A percentile compares a stretch with the other conserved stretches of the same genome.
These are phyloP conservation scores for Suillus decipiens DNA, from an alignment of 768 basidiomycete genomes.

Conservation along the genomic window DNA sequence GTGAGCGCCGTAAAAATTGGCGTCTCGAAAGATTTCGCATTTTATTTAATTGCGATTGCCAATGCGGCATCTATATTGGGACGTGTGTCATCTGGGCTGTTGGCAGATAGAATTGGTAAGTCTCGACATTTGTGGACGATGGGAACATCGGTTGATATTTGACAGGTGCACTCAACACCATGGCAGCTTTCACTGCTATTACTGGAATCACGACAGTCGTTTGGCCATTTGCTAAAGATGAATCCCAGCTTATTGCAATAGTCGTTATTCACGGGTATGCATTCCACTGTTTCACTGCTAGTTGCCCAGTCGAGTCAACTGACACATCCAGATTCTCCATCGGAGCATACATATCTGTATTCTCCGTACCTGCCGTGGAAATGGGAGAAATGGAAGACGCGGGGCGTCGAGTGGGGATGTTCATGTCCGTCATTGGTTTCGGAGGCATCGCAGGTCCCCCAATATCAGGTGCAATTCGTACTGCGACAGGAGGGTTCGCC, in stretches of 20 bases:
- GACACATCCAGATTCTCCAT: conserved; percentile 48
- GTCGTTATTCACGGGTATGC: conserved; percentile 63
- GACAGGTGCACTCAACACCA: conserved; percentile 65
- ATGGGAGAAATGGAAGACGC: conserved; percentile 63
- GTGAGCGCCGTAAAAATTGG: conserved; percentile 55
- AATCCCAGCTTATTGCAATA: conserved; percentile 50
- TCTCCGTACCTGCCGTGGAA: conserved; percentile 57
- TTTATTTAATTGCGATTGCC: conserved; percentile 68
- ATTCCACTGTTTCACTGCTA: conserved; percentile 17
- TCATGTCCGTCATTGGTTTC: conserved; percentile 57
- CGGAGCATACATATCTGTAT: conserved; percentile 60
- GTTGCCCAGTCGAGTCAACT: not conserved
- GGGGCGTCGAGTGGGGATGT: conserved; percentile 66
- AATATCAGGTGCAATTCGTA: conserved; percentile 68
- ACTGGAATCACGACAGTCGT: conserved; percentile 61
- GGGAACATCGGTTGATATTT: not conserved
- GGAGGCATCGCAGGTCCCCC: conserved; percentile 72
- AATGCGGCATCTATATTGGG: conserved; percentile 61
- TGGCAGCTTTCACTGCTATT: conserved; percentile 59
- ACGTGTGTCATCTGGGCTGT: conserved; percentile 51
- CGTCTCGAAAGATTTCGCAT: conserved; percentile 50
- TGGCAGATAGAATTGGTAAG: conserved; percentile 56
- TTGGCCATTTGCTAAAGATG: conserved; percentile 65
- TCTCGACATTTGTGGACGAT: not conserved
- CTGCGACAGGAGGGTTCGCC: conserved; percentile 47